These are phyloP conservation scores for Teratosphaeria destructans DNA, from an alignment of 2,329 filamentous ascomycete genomes.

Conservation along the genomic window DNA sequence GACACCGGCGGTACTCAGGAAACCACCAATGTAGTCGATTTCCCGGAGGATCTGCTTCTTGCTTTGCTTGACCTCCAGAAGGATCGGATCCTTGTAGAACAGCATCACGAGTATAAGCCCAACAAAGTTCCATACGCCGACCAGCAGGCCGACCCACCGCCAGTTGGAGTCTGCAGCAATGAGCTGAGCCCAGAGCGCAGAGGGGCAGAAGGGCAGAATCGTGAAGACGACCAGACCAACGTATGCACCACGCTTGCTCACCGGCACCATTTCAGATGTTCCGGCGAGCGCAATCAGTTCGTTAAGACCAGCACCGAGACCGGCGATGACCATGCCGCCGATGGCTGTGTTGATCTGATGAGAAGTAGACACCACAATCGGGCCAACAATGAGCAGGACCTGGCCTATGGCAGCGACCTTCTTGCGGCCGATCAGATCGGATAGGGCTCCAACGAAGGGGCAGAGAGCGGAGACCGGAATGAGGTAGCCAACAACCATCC, in stretches of 20 bases:
- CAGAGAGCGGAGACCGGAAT: conserved; percentile 48
- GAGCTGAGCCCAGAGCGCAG: conserved; percentile 52
- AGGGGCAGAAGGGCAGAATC: conserved; percentile 53
- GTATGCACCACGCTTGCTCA: conserved; percentile 53
- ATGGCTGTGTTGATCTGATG: conserved; percentile 52
- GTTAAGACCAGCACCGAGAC: conserved; percentile 56
- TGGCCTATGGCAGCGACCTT: conserved; percentile 49
- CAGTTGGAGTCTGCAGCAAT: conserved; percentile 41
- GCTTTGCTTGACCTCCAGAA: conserved; percentile 30
- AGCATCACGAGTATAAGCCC: conserved; percentile 42
- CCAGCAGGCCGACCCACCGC: conserved; percentile 46
- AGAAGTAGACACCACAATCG: conserved; percentile 49
- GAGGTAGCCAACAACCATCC: conserved; percentile 45
- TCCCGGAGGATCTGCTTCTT: conserved; percentile 33
- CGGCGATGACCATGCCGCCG: conserved; percentile 45
- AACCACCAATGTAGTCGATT: conserved; percentile 44
- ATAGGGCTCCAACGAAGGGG: conserved; percentile 56
- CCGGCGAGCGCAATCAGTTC: conserved; percentile 59
- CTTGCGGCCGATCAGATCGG: conserved; percentile 53
- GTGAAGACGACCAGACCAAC: conserved; percentile 51
- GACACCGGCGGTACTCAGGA: conserved; percentile 41
- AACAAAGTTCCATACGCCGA: conserved; percentile 41
- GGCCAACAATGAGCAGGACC: conserved; percentile 45
- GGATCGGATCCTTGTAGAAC: conserved; percentile 46
- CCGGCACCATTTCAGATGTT: conserved; percentile 58